Percentiles rank a stretch among this genome's conserved stretches.
Conservation (phyloP, 495 filamentous ascomycete genomes). For the Tuber indicum region DNA sequence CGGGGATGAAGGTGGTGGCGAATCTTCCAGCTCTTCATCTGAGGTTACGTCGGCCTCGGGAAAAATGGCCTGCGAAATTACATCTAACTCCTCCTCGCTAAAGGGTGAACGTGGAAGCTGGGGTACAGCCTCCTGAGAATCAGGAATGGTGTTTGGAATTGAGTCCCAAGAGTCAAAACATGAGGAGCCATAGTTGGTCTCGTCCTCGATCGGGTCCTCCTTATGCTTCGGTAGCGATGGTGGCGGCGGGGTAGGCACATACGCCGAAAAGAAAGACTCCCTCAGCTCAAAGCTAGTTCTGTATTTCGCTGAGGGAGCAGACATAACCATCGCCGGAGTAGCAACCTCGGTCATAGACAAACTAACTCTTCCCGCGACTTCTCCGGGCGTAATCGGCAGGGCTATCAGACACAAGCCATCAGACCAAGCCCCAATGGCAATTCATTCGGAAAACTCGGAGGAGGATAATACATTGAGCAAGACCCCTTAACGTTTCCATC, state of each 20-base stretch:
- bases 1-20: neutral
- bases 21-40: neutral
- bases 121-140: constrained; percentile 17
- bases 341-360: neutral
- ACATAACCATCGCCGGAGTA: neutral
- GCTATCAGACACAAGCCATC: neutral
- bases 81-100: neutral
- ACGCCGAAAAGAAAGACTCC: constrained; percentile 1
- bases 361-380: neutral
- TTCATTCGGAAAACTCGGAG: neutral
- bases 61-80: neutral
- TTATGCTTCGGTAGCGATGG: neutral
- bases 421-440: neutral
- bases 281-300: neutral
- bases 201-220: neutral
- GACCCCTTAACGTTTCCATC: neutral
- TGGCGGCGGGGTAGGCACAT: neutral
- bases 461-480: neutral
- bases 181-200: constrained; percentile 33
- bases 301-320: neutral
- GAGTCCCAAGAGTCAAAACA: constrained; percentile 36
- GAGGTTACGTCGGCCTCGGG: neutral
- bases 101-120: neutral
- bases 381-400: neutral
- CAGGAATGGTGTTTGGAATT: constrained; percentile 26